phyloP scores from a whole-genome alignment of 192 early-diverging fungal genomes.

The Dimargaris verticillata region DNA sequence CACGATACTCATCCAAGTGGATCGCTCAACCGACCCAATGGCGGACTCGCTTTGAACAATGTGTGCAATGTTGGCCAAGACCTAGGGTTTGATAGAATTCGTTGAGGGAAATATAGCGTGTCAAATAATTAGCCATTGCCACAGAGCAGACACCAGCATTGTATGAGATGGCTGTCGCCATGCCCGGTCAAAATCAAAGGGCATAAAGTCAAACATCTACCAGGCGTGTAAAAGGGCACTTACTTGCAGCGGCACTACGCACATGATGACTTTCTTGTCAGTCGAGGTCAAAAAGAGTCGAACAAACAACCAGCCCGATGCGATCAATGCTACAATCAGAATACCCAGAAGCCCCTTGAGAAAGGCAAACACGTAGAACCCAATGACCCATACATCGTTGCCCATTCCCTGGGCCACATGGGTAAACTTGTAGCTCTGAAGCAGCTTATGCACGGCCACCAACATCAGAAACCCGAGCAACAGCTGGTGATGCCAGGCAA shows the following conservation, averaged over 20 bases:
- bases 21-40: conserved; percentile 32
- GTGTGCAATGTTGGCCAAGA: conserved; percentile 31
- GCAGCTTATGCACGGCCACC: conserved; percentile 30
- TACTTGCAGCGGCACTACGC: conserved; percentile 33
- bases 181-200: too few species aligned
- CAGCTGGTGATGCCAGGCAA: conserved; percentile 1
- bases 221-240: neutral
- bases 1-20: conserved; percentile 30
- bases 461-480: conserved; percentile 22
- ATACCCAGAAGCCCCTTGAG: conserved; percentile 33
- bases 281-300: conserved; percentile 33
- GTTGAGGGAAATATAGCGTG: too few species aligned
- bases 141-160: too few species aligned
- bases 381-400: conserved; percentile 33
- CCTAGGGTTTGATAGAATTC: conserved; percentile 14
- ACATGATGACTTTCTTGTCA: conserved; percentile 33
- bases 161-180: too few species aligned
- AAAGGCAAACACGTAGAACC: conserved; percentile 37
- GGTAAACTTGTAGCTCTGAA: neutral
- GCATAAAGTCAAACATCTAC: too few species aligned
- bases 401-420: conserved; percentile 29
- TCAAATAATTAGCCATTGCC: too few species aligned
- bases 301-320: conserved; percentile 42
- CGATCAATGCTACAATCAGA: conserved; percentile 32
- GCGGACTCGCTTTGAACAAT: conserved; percentile 29